Conservation (phyloP, 306 rosid genomes). For the Glycine tomentella region DNA sequence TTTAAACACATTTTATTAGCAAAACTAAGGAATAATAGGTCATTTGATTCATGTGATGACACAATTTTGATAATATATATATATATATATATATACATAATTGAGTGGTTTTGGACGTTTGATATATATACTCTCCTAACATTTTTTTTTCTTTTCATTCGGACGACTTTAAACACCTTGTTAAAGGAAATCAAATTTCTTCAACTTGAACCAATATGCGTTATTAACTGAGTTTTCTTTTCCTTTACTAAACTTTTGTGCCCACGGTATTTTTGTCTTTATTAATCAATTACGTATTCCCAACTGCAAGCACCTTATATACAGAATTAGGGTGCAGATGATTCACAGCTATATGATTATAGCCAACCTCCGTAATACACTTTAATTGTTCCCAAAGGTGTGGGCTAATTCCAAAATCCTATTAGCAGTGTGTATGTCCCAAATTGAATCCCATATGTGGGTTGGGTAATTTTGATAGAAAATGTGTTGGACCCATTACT, state of each 20-base stretch:
- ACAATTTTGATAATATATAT: neutral
- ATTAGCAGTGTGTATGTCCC: neutral
- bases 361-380: neutral
- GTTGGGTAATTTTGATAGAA: neutral
- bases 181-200: conserved; percentile 12
- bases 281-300: neutral
- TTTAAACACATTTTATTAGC: neutral
- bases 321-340: neutral
- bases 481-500: neutral
- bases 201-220: neutral
- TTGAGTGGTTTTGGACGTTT: neutral
- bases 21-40: neutral
- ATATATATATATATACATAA: too few species aligned
- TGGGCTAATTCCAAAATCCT: neutral
- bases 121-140: neutral
- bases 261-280: neutral
- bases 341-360: neutral
- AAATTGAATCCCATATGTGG: neutral
- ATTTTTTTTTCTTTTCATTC: neutral
- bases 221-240: neutral
- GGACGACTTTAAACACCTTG: neutral
- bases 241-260: neutral
- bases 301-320: neutral
- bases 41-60: neutral
- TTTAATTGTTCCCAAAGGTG: neutral